phyloP scores from a whole-genome alignment of 768 basidiomycete genomes.

The Agrocybe pediades region DNA sequence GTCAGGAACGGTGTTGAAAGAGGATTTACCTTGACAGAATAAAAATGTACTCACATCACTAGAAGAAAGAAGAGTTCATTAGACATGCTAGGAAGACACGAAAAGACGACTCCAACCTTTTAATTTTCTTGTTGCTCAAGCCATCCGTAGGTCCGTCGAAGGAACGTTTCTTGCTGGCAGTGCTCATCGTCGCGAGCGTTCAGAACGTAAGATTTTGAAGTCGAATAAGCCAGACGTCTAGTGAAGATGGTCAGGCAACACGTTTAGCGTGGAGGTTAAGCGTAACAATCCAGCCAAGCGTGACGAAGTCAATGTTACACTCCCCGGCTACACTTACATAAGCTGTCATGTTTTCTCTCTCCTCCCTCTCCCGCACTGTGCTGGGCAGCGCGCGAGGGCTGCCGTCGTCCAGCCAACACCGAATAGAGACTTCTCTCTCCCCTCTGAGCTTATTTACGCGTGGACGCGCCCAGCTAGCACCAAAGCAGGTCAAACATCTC shows the following conservation, averaged over 20 bases:
- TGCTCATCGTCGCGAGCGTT: slow-evolving; percentile 41
- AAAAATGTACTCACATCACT: slow-evolving; percentile 68
- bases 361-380: not conserved
- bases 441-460: slow-evolving; percentile 42
- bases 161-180: slow-evolving; percentile 27
- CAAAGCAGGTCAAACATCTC: slow-evolving; percentile 78
- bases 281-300: not conserved
- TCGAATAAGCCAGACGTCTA: too few relatives aligned
- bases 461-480: slow-evolving; percentile 72
- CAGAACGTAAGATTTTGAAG: too few relatives aligned
- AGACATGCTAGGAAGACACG: slow-evolving; percentile 7
- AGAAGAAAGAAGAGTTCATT: slow-evolving; percentile 20
- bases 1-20: slow-evolving; percentile 12
- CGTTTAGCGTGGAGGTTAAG: not conserved
- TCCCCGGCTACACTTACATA: not conserved
- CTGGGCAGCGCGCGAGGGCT: not conserved
- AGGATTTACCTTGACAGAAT: slow-evolving; percentile 70
- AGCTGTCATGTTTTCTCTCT: not conserved
- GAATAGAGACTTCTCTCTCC: slow-evolving; percentile 23
- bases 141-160: not conserved
- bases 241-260: not conserved
- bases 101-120: slow-evolving; percentile 50
- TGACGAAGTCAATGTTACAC: not conserved
- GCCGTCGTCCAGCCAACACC: not conserved
- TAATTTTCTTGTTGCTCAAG: slow-evolving; percentile 27